These are phyloP conservation scores for Aureobasidium zeae DNA, from an alignment of 2,329 filamentous ascomycete species.

Conservation along the genomic window DNA sequence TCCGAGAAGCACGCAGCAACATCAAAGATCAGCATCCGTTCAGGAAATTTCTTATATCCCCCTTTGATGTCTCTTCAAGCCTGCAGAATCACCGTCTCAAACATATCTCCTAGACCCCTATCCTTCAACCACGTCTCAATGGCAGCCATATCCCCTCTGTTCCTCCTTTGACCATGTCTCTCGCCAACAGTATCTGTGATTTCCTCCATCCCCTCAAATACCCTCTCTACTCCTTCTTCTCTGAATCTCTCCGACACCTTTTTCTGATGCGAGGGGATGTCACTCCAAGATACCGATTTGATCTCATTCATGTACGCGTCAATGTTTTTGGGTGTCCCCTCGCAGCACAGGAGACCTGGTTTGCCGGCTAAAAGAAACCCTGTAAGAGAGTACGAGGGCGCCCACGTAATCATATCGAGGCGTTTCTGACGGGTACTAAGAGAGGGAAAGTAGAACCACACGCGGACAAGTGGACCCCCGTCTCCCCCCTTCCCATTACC, in stretches of 20 bases:
- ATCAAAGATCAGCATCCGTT: no score
- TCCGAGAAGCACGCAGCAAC: no score
- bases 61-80: background rate
- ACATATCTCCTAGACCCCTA: conserved; percentile 37
- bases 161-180: conserved; percentile 41
- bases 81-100: conserved; percentile 32
- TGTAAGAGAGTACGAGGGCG: conserved; percentile 44
- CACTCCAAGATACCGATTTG: conserved; percentile 54
- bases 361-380: conserved; percentile 54
- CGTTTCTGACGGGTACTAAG: conserved; percentile 51
- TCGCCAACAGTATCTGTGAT: conserved; percentile 44
- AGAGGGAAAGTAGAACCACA: conserved; percentile 57
- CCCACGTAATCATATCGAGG: conserved; percentile 47
- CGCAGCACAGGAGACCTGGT: conserved; percentile 46
- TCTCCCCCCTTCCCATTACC: no score
- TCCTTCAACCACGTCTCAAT: conserved; percentile 43
- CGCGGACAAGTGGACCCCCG: conserved; percentile 39
- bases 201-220: conserved; percentile 48
- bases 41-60: background rate
- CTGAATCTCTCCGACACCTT: conserved; percentile 51
- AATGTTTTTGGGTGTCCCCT: conserved; percentile 40
- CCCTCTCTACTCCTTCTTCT: conserved; percentile 33
- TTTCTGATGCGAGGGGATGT: conserved; percentile 53
- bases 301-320: conserved; percentile 55
- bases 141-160: conserved; percentile 46